These are phyloP conservation scores for Trichophyton rubrum DNA, from an alignment of 2,329 filamentous ascomycete genomes.

Conservation along the genomic window DNA sequence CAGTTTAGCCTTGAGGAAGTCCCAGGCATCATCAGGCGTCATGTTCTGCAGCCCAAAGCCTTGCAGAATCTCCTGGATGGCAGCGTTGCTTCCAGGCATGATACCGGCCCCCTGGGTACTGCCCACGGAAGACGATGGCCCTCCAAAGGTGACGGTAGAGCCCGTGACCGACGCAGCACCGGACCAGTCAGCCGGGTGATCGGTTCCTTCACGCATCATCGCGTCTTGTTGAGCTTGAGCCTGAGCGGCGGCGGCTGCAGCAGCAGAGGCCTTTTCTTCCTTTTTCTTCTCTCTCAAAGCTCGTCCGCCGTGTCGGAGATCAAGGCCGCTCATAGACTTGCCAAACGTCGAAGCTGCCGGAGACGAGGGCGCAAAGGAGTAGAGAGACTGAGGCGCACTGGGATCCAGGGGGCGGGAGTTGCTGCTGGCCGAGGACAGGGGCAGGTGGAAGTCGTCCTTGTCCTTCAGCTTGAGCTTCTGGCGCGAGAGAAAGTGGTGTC, in stretches of 20 bases:
- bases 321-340: constrained; percentile 70
- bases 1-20: constrained; percentile 50
- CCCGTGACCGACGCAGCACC: constrained; percentile 16
- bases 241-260: constrained; percentile 8
- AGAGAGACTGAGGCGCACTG: constrained; percentile 50
- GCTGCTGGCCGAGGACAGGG: constrained; percentile 52
- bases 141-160: constrained; percentile 21
- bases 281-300: constrained; percentile 70
- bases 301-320: constrained; percentile 63
- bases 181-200: constrained; percentile 24
- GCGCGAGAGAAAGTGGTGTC: constrained; percentile 53
- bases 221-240: neutral
- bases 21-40: constrained; percentile 55
- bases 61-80: constrained; percentile 31
- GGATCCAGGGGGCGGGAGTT: constrained; percentile 53
- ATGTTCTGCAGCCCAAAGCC: constrained; percentile 56
- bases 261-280: constrained; percentile 45
- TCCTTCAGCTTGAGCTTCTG: constrained; percentile 54
- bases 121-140: constrained; percentile 20
- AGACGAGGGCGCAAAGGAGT: constrained; percentile 54
- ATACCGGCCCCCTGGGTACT: constrained; percentile 17
- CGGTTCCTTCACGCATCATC: constrained; percentile 19
- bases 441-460: constrained; percentile 45
- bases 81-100: constrained; percentile 21
- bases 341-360: constrained; percentile 53